Evolutionary conservation across 2,329 filamentous ascomycete genomes (phyloP).

Genomic region (Phyllosticta citrichinensis): DNA sequence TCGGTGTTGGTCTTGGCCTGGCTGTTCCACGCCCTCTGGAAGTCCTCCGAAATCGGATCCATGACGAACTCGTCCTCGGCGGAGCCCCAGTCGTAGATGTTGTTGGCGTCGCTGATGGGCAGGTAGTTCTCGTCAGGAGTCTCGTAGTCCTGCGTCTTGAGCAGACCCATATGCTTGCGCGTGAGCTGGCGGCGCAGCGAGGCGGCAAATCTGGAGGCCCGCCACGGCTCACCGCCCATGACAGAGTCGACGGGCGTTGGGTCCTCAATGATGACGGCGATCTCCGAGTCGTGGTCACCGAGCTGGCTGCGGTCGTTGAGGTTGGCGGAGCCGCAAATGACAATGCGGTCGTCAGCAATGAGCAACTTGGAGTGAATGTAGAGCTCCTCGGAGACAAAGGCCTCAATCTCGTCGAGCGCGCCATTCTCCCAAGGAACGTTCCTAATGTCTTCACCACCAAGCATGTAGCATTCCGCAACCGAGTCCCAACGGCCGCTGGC

Average conservation of each 20-base stretch:
- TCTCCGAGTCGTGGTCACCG: conserved; percentile 75
- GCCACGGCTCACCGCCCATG: conserved; percentile 65
- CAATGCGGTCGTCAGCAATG: conserved; percentile 72
- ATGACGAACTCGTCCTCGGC: conserved; percentile 48
- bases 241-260: conserved; percentile 55
- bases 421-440: conserved; percentile 50
- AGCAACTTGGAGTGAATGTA: conserved; percentile 61
- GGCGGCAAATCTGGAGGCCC: conserved; percentile 65
- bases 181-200: conserved; percentile 77
- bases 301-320: conserved; percentile 67
- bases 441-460: conserved; percentile 59
- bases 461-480: conserved; percentile 75
- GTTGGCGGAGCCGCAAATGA: conserved; percentile 70
- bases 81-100: conserved; percentile 41
- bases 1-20: conserved; percentile 72
- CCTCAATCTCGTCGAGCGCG: conserved; percentile 47
- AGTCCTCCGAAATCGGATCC: conserved; percentile 61
- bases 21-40: conserved; percentile 61
- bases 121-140: conserved; percentile 47
- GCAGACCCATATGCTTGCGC: conserved; percentile 81
- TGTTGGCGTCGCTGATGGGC: conserved; percentile 44
- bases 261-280: conserved; percentile 83
- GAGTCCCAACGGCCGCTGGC: conserved; percentile 58
- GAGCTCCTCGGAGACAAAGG: conserved; percentile 53
- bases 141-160: conserved; percentile 63